Conservation (phyloP, 2,329 filamentous ascomycete genomes). For the Colletotrichum coccodes region DNA sequence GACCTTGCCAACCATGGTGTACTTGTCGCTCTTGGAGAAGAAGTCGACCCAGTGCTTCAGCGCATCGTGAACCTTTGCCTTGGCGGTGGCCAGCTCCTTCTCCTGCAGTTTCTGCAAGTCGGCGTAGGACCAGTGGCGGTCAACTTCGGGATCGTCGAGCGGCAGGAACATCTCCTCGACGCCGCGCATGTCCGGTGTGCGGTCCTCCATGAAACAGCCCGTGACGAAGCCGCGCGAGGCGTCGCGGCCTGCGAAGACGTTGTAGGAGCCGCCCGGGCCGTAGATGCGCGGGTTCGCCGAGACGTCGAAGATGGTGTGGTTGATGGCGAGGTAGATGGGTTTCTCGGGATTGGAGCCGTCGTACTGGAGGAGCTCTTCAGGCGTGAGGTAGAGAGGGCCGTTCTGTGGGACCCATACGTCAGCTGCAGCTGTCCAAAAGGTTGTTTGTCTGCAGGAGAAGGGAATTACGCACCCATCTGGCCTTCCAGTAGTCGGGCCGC, state of each 20-base stretch:
- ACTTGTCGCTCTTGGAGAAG: conserved; percentile 83
- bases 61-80: conserved; percentile 70
- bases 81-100: conserved; percentile 73
- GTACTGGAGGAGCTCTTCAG: conserved; percentile 76
- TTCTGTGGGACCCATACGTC: conserved; percentile 49
- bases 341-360: conserved; percentile 79
- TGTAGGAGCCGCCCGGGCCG: conserved; percentile 87
- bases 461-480: conserved; percentile 65
- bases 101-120: conserved; percentile 65
- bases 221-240: conserved; percentile 91
- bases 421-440: conserved; percentile 7
- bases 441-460: not conserved
- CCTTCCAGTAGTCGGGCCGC: conserved; percentile 65
- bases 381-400: conserved; percentile 77
- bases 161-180: conserved; percentile 87
- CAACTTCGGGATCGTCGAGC: conserved; percentile 69
- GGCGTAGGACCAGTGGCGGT: conserved; percentile 64
- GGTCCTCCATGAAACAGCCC: conserved; percentile 89
- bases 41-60: conserved; percentile 86
- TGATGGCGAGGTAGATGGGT: conserved; percentile 91
- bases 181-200: conserved; percentile 84
- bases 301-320: conserved; percentile 88
- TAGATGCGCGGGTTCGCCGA: conserved; percentile 75
- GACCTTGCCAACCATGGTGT: conserved; percentile 82
- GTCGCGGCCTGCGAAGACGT: conserved; percentile 87